Conservation (phyloP, 805 yeast species). For the Ogataea methanolica region DNA sequence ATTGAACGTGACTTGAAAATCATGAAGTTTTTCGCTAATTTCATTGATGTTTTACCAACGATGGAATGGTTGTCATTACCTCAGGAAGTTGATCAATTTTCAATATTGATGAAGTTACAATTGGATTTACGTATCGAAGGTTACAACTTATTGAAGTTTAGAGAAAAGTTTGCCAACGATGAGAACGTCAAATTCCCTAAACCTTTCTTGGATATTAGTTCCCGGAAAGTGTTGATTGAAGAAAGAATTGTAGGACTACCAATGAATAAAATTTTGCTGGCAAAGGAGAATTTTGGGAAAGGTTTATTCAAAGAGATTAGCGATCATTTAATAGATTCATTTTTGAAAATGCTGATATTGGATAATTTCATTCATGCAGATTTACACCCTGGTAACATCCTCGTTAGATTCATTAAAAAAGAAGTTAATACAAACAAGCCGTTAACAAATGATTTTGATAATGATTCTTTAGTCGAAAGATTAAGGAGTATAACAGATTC, state of each 20-base stretch:
- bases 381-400: constrained; percentile 93
- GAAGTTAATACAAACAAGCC: constrained; percentile 35
- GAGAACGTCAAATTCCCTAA: constrained; percentile 74
- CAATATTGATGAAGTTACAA: constrained; percentile 81
- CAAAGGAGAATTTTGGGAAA: constrained; percentile 38
- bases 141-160: constrained; percentile 67
- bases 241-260: constrained; percentile 82
- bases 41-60: constrained; percentile 74
- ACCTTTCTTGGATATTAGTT: constrained; percentile 61
- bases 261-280: constrained; percentile 61
- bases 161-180: constrained; percentile 55
- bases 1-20: constrained; percentile 79
- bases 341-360: constrained; percentile 84
- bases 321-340: constrained; percentile 85
- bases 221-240: constrained; percentile 75
- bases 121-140: constrained; percentile 89
- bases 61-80: constrained; percentile 98
- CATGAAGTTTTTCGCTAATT: constrained; percentile 74
- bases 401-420: constrained; percentile 42
- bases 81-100: constrained; percentile 86
- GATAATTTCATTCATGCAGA: constrained; percentile 97
- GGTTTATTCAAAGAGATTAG: constrained; percentile 62
- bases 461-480: constrained; percentile 40
- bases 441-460: constrained; percentile 42
- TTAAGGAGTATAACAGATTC: constrained; percentile 32